Base-by-base conservation (phyloP, 2,329 filamentous ascomycete species). In the Colletotrichum orchidophilum region DNA sequence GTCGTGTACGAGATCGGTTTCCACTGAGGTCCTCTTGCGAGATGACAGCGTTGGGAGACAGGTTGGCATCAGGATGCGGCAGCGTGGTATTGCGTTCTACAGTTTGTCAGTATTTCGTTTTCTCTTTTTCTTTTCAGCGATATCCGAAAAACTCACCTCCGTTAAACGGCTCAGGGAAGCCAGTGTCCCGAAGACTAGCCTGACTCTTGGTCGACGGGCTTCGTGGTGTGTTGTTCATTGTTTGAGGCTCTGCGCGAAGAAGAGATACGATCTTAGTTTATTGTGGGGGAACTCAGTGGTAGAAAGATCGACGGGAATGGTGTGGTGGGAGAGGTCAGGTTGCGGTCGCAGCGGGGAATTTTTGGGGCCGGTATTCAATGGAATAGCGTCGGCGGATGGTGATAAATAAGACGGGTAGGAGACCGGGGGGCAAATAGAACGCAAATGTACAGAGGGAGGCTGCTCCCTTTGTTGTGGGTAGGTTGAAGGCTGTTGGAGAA, bases 1-100 rank as follows among this genome's bases (percentile, higher is more conserved):
- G 83, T 54, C 83, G 83, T 50, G 85, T 82, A 54, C 86, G 82
- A 42, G 81, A 78, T 59, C 80, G 81, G 27, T 80, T 78, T 1
- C 85, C 79, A 63, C 85, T 82, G 54, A 89, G 79, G 73, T 91
- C 88, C 63, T 87, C 84, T 64, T 87, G 84, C 49, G 85, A 85
- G 70, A 92, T 88, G 75, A 82, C 85, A 54, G 89, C 90, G 72
- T 88, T 84, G 59, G 86, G 85, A 15, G 85, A 87, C 7, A 88
- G 83, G 74, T 90, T 85, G 69, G 90, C 90, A 21, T 90, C 88
- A 26, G 90, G 90, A 71, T 92, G 89, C 24, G 87, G 88, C 18
- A 89, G 82, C 2, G 89, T 90, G 15, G 90, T 92, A 75, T 90
- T 92, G 72, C 86, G 83, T 55, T 79, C 86, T 86, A 71, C 3